phyloP scores from a whole-genome alignment of 352 stramenopile genomes.

The Pythium diclinum region DNA sequence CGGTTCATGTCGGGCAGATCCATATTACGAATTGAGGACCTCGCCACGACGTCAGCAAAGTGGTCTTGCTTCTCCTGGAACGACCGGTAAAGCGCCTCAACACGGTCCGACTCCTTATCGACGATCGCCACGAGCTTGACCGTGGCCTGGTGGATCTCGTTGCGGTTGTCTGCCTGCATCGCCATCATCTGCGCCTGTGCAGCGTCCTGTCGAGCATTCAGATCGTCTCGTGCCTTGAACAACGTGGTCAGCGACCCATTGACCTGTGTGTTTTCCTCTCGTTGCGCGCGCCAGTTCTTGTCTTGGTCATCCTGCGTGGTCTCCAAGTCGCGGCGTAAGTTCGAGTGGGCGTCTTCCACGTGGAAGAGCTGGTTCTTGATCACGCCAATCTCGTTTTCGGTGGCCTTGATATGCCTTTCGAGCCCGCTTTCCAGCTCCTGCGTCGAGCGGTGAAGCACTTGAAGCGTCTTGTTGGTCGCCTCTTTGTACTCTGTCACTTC shows the following conservation, averaged over 20 bases:
- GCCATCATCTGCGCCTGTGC: constrained; percentile 64
- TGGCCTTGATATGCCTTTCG: constrained; percentile 45
- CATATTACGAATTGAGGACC: constrained; percentile 83
- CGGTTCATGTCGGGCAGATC: constrained; percentile 73
- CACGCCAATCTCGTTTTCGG: constrained; percentile 58
- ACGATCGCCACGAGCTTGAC: constrained; percentile 64
- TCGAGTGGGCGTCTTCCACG: constrained; percentile 63
- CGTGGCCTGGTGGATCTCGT: constrained; percentile 66
- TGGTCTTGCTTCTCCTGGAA: constrained; percentile 83
- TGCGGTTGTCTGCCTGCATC: constrained; percentile 66
- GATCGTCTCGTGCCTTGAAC: constrained; percentile 45
- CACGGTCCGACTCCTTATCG: constrained; percentile 76
- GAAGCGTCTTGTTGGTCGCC: constrained; percentile 36
- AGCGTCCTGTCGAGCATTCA: constrained; percentile 49
- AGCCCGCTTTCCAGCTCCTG: constrained; percentile 42
- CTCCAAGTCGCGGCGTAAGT: constrained; percentile 55
- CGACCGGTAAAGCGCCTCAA: constrained; percentile 73
- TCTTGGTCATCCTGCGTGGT: constrained; percentile 56
- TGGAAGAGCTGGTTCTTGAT: constrained; percentile 79
- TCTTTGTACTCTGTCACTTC: constrained; percentile 51
- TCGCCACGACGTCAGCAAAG: constrained; percentile 71
- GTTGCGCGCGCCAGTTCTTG: constrained; percentile 49
- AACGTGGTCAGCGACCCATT: constrained; percentile 40
- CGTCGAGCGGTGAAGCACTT: constrained; percentile 37
- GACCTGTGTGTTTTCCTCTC: constrained; percentile 52